Evolutionary conservation across 345 rosid genomes (phyloP), one percentile per base, ranked within the genome.

Genomic region (Populus simonii): DNA sequence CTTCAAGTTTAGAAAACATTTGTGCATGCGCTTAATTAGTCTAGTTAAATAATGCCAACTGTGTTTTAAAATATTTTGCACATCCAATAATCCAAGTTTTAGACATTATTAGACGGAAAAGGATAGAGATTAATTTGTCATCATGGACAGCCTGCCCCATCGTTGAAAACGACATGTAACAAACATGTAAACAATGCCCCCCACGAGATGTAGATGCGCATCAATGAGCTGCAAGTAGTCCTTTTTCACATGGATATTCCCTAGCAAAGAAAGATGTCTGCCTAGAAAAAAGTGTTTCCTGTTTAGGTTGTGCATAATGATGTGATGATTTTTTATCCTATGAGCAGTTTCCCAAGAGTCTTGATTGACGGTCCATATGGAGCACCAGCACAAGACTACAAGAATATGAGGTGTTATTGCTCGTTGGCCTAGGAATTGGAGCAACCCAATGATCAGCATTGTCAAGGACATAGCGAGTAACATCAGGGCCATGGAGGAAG

Each of bases 321-420:
- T 23, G 29, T 61, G 61, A 33, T 3, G 68, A 29, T 31, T n/a
- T 65, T 65, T 62, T 25, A 36, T 35, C 29, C 71, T 5, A 57
- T 57, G 53, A 66, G 73, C 93, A 93, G 97, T 73, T 88, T 89
- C 72, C 97, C 95, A 1, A 86, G 86, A 84, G 90, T 93, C 13
- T 10, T 90, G 83, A 89, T 93, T 17, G 96, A 93, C 65, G 96
- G 93, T 27, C 97, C 97, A 16, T 93, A 93, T 57, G 97, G 97
- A 55, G 97, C 96, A 66, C 94, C 97, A 71, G 97, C 97, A 65
- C 96, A 93, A 73, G 97, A 91, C 86, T 91, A 90, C 91, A 87
- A 88, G 80, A 82, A 76, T 91, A 90, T 22, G 97, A 93, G 65
- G 93, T 93, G 13, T 89, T 93, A 20, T 76, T 93, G 72, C 89